Conservation (phyloP, 1,284 basidiomycete species). For the Psilocybe mexicana region DNA sequence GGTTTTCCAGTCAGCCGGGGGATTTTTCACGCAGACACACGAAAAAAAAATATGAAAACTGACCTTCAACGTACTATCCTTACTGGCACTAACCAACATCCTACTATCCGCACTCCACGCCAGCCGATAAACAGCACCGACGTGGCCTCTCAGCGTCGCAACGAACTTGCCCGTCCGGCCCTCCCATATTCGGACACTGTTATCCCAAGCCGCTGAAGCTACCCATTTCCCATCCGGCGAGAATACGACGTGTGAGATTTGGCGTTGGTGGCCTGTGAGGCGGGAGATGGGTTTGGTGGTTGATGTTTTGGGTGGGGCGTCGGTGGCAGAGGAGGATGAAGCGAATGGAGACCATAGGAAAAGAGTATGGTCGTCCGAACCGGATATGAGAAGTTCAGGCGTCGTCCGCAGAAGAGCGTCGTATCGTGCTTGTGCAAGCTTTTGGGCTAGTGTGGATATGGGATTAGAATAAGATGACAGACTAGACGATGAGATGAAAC, state of each 20-base stretch:
- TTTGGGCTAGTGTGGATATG: slow-evolving; percentile 54
- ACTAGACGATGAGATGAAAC: slow-evolving; percentile 11
- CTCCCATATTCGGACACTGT: slow-evolving; percentile 92
- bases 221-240: slow-evolving; percentile 93
- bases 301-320: slow-evolving; percentile 32
- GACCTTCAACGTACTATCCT: slow-evolving; percentile 95
- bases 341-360: slow-evolving; percentile 88
- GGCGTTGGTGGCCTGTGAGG: slow-evolving; percentile 93
- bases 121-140: slow-evolving; percentile 91
- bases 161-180: slow-evolving; percentile 92
- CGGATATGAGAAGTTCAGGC: slow-evolving; percentile 87
- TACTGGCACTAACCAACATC: slow-evolving; percentile 90
- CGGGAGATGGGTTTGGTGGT: slow-evolving; percentile 84
- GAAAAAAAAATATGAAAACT: slow-evolving; percentile 23
- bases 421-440: slow-evolving; percentile 76
- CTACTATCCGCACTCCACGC: slow-evolving; percentile 96
- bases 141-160: slow-evolving; percentile 89
- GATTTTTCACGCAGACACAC: background rate
- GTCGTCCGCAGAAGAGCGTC: slow-evolving; percentile 64
- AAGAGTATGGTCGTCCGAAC: slow-evolving; percentile 93
- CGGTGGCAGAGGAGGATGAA: slow-evolving; percentile 37
- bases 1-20: background rate
- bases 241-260: slow-evolving; percentile 94
- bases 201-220: slow-evolving; percentile 92
- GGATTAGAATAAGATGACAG: background rate